phyloP scores from a whole-genome alignment of 2,329 filamentous ascomycete species.

The Beauveria caledonica region DNA sequence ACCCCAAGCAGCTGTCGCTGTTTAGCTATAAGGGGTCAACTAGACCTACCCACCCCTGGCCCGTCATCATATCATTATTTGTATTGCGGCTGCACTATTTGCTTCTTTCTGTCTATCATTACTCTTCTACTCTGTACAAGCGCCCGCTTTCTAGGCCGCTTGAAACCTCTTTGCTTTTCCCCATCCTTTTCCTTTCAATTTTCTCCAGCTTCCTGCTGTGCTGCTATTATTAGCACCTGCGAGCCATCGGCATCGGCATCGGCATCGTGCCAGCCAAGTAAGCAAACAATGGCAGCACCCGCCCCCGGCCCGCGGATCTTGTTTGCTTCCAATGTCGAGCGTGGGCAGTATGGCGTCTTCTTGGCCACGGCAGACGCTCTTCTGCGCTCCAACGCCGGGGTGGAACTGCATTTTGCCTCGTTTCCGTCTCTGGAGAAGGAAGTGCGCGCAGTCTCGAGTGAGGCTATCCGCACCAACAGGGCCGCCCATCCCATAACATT shows the following conservation, averaged over 20 bases:
- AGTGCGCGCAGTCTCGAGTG: slow-evolving; percentile 11
- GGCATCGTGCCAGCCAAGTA: too few species aligned
- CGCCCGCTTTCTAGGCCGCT: background rate
- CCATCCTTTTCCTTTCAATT: background rate
- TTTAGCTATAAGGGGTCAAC: background rate
- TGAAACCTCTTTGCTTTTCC: background rate
- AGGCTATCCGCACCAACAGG: slow-evolving; percentile 2
- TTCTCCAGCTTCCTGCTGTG: background rate
- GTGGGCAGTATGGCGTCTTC: slow-evolving; percentile 38
- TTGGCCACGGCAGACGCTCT: slow-evolving; percentile 35
- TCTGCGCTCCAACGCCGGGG: slow-evolving; percentile 22
- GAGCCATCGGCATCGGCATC: background rate
- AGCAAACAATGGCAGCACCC: background rate
- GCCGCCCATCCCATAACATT: slow-evolving; percentile 19
- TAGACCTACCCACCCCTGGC: background rate
- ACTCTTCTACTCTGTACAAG: background rate
- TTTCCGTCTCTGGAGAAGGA: slow-evolving; percentile 26
- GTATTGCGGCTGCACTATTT: background rate
- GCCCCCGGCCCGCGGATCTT: slow-evolving; percentile 21
- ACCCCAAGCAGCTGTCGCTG: background rate
- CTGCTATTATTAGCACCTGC: background rate
- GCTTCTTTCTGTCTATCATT: background rate
- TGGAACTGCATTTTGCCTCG: slow-evolving; percentile 37
- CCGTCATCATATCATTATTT: background rate
- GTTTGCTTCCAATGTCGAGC: slow-evolving; percentile 37